Conservation (phyloP, 2,329 filamentous ascomycete species). For the Colletotrichum sp. region DNA sequence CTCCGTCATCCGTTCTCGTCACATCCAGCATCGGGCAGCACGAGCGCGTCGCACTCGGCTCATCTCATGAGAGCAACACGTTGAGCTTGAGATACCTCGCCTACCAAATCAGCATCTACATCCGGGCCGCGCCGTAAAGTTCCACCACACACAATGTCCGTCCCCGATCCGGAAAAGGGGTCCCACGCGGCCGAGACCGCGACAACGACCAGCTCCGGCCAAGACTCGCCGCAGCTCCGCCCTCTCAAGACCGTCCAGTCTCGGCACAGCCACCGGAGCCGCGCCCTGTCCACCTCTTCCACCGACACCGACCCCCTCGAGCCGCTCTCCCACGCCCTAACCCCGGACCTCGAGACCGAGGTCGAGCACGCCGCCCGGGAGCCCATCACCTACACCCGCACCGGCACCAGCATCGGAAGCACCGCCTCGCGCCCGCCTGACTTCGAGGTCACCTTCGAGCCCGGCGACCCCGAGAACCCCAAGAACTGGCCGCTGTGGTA, state of each 20-base stretch:
- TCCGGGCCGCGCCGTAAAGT: not conserved
- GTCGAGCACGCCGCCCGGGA: constrained; percentile 44
- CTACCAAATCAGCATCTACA: not conserved
- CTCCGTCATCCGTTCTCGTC: not conserved
- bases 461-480: constrained; percentile 67
- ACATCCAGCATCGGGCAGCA: not conserved
- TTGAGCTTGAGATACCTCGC: not conserved
- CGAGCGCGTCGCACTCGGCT: not conserved
- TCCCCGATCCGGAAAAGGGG: constrained; percentile 11
- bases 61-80: not conserved
- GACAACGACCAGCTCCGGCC: constrained; percentile 5
- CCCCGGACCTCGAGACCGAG: constrained; percentile 41
- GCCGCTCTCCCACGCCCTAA: constrained; percentile 43
- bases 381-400: constrained; percentile 42
- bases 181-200: constrained; percentile 6
- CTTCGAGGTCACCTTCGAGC: constrained; percentile 77
- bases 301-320: constrained; percentile 26
- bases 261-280: constrained; percentile 13
- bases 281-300: constrained; percentile 1
- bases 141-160: not conserved
- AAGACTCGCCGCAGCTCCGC: constrained; percentile 12
- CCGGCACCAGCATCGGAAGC: constrained; percentile 43
- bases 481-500: constrained; percentile 68
- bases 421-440: constrained; percentile 54
- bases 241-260: not conserved